Base-by-base conservation (phyloP, 2,329 filamentous ascomycete species). In the Phoma sp. region DNA sequence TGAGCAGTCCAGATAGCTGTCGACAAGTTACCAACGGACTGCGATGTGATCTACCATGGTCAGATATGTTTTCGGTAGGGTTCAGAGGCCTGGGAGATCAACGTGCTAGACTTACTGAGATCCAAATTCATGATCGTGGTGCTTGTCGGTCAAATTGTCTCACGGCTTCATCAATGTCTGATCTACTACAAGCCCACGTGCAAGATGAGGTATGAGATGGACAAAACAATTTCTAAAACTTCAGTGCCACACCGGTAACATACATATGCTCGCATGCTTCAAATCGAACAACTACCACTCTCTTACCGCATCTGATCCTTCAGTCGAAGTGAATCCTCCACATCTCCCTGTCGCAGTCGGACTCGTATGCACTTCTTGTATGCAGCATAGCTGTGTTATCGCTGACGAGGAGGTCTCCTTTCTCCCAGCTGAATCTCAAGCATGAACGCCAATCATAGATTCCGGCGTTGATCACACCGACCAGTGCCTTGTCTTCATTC, bases 321-420 rank as follows among this genome's bases (percentile, higher is more conserved):
- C 17, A 81, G 45, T 82, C 77, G 65, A 82, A 79, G 55, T 82
- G 79, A 44, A 82, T 81, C 27, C 80, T 65, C 81, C 81, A 83
- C 43, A 82, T 65, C 63, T 82, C 53, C n/a, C 46, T 32, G 6
- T 51, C 50, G 10, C 50, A 51, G 7, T 78, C 78, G 0, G 77
- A 72, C 2, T 64, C 73, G 40, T 80, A 81, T 43, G 78, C 77
- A 32, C 77, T 81, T 43, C 79, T 65, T 0, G 80, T 82, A 49
- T 83, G 81, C 77, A 83, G 77, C 58, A 77, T 77, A 54, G 55
- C 47, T 10, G 47, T 50, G 43, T 85, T 85, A 58, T 85, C 83
- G 55, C 74, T 84, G 5, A 85, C 67, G 1, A 85, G 57, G 33
- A 85, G 40, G 61, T 85, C 84, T 0, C 83, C 83, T 69, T 81